Conservation (phyloP, 805 yeast species). For the Ogataea nonfermentans region DNA sequence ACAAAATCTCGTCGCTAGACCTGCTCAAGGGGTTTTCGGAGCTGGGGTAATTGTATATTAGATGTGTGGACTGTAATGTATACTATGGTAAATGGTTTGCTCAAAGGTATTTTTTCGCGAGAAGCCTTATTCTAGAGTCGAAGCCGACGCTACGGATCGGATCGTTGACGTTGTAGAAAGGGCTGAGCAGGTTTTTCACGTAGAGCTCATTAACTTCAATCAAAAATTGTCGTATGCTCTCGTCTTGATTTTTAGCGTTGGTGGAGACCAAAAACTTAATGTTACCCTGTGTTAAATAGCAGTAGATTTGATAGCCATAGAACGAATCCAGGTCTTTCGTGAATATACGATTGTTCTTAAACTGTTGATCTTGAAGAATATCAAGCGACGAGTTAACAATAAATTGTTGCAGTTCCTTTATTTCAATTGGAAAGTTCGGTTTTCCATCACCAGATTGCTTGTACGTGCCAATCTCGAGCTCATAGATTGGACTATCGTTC, state of each 20-base stretch:
- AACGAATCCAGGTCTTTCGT: slow-evolving; percentile 81
- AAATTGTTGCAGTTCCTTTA: slow-evolving; percentile 81
- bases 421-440: slow-evolving; percentile 61
- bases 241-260: slow-evolving; percentile 59
- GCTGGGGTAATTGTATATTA: slow-evolving; percentile 19
- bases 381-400: slow-evolving; percentile 87
- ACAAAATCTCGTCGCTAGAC: slow-evolving; percentile 31
- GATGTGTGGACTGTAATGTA: slow-evolving; percentile 13
- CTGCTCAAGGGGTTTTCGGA: slow-evolving; percentile 36
- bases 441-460: slow-evolving; percentile 66
- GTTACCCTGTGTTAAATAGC: slow-evolving; percentile 85
- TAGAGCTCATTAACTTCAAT: slow-evolving; percentile 84
- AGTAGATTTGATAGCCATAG: slow-evolving; percentile 79
- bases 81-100: neutral
- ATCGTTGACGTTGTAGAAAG: slow-evolving; percentile 77
- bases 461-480: slow-evolving; percentile 77
- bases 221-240: slow-evolving; percentile 77
- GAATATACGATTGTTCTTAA: slow-evolving; percentile 65
- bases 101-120: slow-evolving; percentile 74
- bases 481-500: slow-evolving; percentile 81
- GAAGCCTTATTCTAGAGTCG: slow-evolving; percentile 65
- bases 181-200: slow-evolving; percentile 79
- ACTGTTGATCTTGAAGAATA: slow-evolving; percentile 86
- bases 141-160: slow-evolving; percentile 72
- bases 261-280: slow-evolving; percentile 75